A percentile compares a stretch with the other conserved stretches of the same genome.
Evolutionary conservation across 164 flowering plant genomes (phyloP).

Genomic region (Piper betle): DNA sequence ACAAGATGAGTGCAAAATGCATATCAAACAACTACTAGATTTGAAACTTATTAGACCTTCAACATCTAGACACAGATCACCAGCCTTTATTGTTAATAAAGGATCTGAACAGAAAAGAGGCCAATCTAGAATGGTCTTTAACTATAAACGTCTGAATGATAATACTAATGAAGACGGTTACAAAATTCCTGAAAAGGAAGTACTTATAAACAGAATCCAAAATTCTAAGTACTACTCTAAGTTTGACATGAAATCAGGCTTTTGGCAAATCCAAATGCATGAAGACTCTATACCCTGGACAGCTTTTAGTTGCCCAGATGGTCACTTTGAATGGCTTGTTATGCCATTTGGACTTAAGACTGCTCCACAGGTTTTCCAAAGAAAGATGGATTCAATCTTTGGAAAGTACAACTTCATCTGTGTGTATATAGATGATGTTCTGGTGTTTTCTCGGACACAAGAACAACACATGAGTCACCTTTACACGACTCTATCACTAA

Average conservation of each 20-base stretch:
- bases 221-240: not conserved
- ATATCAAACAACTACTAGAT: too few relatives aligned
- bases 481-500: not conserved
- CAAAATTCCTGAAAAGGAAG: too few relatives aligned
- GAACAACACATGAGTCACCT: not conserved
- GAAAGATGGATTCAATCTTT: not conserved
- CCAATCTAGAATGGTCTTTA: too few relatives aligned
- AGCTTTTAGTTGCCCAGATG: not conserved
- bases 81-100: too few relatives aligned
- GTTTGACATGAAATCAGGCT: not conserved
- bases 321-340: not conserved
- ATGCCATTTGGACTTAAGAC: not conserved
- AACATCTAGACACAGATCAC: too few relatives aligned
- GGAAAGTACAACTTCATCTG: not conserved
- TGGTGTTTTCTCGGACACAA: not conserved
- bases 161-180: too few relatives aligned
- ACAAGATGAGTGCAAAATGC: too few relatives aligned
- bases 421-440: not conserved
- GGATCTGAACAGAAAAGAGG: too few relatives aligned
- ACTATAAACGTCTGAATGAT: too few relatives aligned
- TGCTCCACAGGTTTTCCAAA: not conserved
- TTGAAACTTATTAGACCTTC: too few relatives aligned
- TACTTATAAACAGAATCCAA: too few relatives aligned
- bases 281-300: not conserved
- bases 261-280: not conserved